phyloP scores from a whole-genome alignment of 2,329 filamentous ascomycete species.

The Diaporthe citri region DNA sequence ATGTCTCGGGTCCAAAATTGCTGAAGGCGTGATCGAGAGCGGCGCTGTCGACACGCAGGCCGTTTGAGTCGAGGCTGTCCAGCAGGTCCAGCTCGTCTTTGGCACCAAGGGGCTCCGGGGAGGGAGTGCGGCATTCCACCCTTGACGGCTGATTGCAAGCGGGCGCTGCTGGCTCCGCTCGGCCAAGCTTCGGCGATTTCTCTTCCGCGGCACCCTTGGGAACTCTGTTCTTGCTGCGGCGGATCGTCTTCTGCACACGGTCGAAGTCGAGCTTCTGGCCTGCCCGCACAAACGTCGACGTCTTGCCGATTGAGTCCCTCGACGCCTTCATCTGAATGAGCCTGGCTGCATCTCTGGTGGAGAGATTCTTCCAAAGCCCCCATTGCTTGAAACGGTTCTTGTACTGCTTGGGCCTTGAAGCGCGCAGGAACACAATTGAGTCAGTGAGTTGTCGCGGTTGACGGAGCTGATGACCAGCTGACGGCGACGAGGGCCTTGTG shows the following conservation, averaged over 20 bases:
- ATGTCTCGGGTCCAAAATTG: background rate
- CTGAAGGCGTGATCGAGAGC: background rate
- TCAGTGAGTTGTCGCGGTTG: slow-evolving; percentile 11
- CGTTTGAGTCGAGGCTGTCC: background rate
- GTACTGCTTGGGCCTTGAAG: slow-evolving; percentile 36
- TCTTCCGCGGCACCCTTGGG: slow-evolving; percentile 10
- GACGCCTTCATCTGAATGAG: slow-evolving; percentile 33
- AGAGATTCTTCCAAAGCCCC: slow-evolving; percentile 38
- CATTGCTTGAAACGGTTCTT: slow-evolving; percentile 38
- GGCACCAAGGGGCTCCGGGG: slow-evolving; percentile 16
- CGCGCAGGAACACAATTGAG: slow-evolving; percentile 3
- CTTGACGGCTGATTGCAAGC: slow-evolving; percentile 29
- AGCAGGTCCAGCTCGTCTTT: slow-evolving; percentile 4
- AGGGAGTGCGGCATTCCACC: slow-evolving; percentile 37
- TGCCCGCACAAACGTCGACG: slow-evolving; percentile 32
- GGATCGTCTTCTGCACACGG: slow-evolving; percentile 33
- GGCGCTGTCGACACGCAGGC: background rate
- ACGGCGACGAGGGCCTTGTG: background rate
- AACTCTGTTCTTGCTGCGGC: slow-evolving; percentile 37
- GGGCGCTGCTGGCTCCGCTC: slow-evolving; percentile 21
- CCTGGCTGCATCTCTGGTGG: slow-evolving; percentile 28
- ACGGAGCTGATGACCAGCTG: background rate
- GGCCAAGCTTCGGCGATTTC: background rate
- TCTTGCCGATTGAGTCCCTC: slow-evolving; percentile 35
- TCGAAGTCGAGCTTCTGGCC: slow-evolving; percentile 32